Evolutionary conservation across 2,329 filamentous ascomycete genomes (phyloP), one percentile per base, ranked within the genome.

Genomic region (Phyllachora maydis): DNA sequence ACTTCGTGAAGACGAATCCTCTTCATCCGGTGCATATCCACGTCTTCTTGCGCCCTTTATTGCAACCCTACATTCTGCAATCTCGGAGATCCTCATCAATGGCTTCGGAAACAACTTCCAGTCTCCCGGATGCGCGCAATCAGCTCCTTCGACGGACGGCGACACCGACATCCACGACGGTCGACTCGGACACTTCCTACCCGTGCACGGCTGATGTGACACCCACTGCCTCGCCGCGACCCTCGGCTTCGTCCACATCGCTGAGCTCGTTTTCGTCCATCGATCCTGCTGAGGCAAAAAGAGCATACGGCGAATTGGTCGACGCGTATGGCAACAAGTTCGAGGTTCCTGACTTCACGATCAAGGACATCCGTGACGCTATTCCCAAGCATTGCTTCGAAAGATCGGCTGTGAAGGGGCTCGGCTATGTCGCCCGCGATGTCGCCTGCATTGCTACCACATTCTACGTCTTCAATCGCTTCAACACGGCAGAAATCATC

Each of bases 361-460:
- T 98, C 64, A 92, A 92, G 62, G 68, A 98, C 45, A 85, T 98
- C 45, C 74, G 81, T 42, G 77, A 92, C 54, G 88, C 88, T 46
- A 98, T 98, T 37, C 88, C 88, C 34, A 81, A 83, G 52, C 88
- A 93, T 63, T 98, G 88, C 65, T 95, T 76, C 50, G 63, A 93
- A 58, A 75, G 88, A 30, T 91, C 79, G 22, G 77, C 66, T 30
- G 46, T 67, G 34, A 68, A 56, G 34, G 75, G 83, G 35, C 59
- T 93, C 44, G 54, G 46, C 41, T 95, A 95, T 52, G 83, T 95
- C 39, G 63, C 69, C 41, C 72, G 85, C 31, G 88, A 98, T 50
- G 46, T 90, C 21, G 49, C 56, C 34, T 67, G 61, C 37, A 56
- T 95, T 18, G 72, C 62, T 21, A 54, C 60, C 42, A 83, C 77